Percentiles rank a stretch among this genome's conserved stretches.
Evolutionary conservation across 2,329 filamentous ascomycete species (phyloP).

Genomic region (Colletotrichum euphorbiae): DNA sequence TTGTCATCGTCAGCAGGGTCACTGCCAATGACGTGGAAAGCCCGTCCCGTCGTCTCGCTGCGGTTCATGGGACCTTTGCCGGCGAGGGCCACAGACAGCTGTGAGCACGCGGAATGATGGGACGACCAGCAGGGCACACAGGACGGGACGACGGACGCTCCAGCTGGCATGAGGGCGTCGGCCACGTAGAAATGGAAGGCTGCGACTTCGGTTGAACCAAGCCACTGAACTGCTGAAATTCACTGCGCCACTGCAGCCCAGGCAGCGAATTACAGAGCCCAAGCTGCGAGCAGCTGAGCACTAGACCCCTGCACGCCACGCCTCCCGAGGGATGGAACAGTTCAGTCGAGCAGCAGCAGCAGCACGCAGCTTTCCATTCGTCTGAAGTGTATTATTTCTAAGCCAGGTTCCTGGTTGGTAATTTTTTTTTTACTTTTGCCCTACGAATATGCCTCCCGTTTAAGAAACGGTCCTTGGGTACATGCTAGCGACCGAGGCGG

Average conservation of each 20-base stretch:
- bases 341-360: constrained; percentile 9
- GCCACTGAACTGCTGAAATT: constrained; percentile 34
- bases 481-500: neutral
- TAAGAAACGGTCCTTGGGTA: neutral
- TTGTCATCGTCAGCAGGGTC: constrained; percentile 1
- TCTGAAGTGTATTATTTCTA: too few species aligned
- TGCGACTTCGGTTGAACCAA: constrained; percentile 37
- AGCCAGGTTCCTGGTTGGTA: too few species aligned
- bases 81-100: neutral
- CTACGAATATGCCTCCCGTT: too few species aligned
- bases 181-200: constrained; percentile 24
- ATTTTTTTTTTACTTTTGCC: too few species aligned
- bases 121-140: neutral
- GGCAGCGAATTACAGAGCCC: constrained; percentile 34
- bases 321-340: constrained; percentile 28
- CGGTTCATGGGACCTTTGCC: too few species aligned
- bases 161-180: constrained; percentile 19
- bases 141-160: too few species aligned
- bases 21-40: neutral
- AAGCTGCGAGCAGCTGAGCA: constrained; percentile 32
- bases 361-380: too few species aligned
- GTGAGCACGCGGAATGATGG: neutral
- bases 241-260: constrained; percentile 35
- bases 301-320: constrained; percentile 37
- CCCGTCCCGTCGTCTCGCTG: neutral